Evolutionary conservation across 2,329 filamentous ascomycete species (phyloP), one percentile per base, ranked within the genome.

Genomic region (Colletotrichum scovillei): DNA sequence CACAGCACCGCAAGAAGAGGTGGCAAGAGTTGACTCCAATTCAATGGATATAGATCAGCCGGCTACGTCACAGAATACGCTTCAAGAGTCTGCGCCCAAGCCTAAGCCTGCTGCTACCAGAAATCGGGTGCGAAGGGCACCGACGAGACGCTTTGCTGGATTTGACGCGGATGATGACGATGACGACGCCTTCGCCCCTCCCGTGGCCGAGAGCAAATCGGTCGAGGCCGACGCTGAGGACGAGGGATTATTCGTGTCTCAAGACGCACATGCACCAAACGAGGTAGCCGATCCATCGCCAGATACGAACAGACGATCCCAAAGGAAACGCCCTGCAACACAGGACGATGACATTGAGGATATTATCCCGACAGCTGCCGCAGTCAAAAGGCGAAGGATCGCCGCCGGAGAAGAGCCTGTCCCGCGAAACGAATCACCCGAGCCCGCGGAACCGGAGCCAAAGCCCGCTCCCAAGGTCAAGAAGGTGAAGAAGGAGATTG

Each of bases 321-420:
- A 83, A 22, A 84, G 85, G 35, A 91, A 91, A 77, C 82, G 89
- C 28, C 80, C 79, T 2, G 84, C 85, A 4, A 81, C 80, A 0
- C 82, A 86, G 14, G 83, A 90, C 67, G 89, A 93, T 57, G 82
- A 93, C 9, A 90, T 96, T 80, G 91, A 95, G 16, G 87, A 89
- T 26, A 89, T 98, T 68, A 91, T 95, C 1, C 94, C 95, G 0
- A 94, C 92, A 1, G 92, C 94, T 4, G 91, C 93, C 32, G 91
- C 91, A 5, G 90, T 95, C 79, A 98, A 97, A 81, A 91, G 92
- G n/a, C 92, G 93, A 26, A 91, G 92, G 30, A 86, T 94, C 24
- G 92, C 90, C 74, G 87, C 88, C 63, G 88, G 89, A 57, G 83
- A 88, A 75, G 84, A 88, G 38, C 85, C 87, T 3, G 76, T 84